These are phyloP conservation scores for Russula lepida DNA, from an alignment of 768 basidiomycete species.

Conservation along the genomic window DNA sequence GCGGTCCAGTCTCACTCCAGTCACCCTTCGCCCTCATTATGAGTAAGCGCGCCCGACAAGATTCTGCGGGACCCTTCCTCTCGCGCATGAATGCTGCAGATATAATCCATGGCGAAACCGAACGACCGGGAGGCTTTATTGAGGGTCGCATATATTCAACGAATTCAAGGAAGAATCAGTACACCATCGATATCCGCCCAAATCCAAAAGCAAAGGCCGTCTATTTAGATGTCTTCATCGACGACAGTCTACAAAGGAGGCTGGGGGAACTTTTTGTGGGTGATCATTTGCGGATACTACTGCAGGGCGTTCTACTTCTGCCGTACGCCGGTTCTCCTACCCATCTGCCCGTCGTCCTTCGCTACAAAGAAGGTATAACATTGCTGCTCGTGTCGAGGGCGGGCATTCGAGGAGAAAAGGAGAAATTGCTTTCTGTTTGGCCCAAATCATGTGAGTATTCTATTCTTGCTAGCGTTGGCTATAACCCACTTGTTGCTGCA, in stretches of 20 bases:
- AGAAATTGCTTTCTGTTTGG: conserved; percentile 1
- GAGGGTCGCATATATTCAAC: conserved; percentile 2
- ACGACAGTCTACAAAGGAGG: conserved; percentile 4
- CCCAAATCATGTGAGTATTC: neutral
- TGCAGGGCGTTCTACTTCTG: conserved; percentile 3
- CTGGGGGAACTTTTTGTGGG: conserved; percentile 5
- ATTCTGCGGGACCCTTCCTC: neutral
- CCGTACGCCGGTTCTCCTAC: neutral
- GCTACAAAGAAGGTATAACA: conserved; percentile 12
- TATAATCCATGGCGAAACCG: neutral
- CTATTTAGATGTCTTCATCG: conserved; percentile 1
- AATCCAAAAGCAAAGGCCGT: neutral
- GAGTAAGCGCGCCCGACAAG: conserved; percentile 2
- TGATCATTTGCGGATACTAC: neutral
- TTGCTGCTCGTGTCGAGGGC: conserved; percentile 3
- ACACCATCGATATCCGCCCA: conserved; percentile 5
- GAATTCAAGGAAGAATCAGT: neutral
- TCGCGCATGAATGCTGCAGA: neutral
- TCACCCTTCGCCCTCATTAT: neutral
- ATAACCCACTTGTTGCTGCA: neutral
- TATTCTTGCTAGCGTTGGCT: neutral
- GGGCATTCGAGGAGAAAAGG: conserved; percentile 2
- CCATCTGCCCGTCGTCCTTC: neutral
- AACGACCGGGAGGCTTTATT: conserved; percentile 3
- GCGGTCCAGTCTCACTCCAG: too few species aligned